Percentiles rank a stretch among this genome's conserved stretches.
phyloP scores from a whole-genome alignment of 768 basidiomycete genomes.

The Polyporus arcularius region DNA sequence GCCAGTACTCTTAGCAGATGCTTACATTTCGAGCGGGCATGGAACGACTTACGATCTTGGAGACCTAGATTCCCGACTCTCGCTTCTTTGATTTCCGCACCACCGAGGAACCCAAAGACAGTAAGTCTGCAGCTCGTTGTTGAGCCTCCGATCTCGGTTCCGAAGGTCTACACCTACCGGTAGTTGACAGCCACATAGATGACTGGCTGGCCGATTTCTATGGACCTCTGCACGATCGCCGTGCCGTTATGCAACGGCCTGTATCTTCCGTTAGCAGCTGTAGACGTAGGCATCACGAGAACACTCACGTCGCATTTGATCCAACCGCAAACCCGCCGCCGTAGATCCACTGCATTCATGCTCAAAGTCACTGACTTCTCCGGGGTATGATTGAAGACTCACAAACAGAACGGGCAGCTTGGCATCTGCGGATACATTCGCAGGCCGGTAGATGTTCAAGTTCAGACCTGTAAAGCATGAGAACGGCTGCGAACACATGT shows the following conservation, averaged over 20 bases:
- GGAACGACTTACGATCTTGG: constrained; percentile 29
- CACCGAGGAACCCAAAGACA: constrained; percentile 27
- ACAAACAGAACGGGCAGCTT: constrained; percentile 13
- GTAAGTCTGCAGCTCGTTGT: background rate
- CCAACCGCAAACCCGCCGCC: constrained; percentile 8
- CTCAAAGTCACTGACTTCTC: background rate
- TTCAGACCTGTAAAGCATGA: background rate
- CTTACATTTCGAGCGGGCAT: too few relatives aligned
- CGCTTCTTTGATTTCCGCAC: constrained; percentile 22
- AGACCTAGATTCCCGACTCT: constrained; percentile 38
- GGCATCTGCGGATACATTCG: background rate
- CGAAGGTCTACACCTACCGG: constrained; percentile 16
- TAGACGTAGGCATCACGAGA: too few relatives aligned
- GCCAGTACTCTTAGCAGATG: background rate
- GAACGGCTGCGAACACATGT: background rate
- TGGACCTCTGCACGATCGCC: constrained; percentile 50
- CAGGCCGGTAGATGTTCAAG: background rate
- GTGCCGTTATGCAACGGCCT: constrained; percentile 33
- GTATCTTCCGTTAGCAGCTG: too few relatives aligned
- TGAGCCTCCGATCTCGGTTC: constrained; percentile 30
- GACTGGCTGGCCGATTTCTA: constrained; percentile 45
- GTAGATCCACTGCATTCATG: constrained; percentile 9
- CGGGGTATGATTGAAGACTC: background rate
- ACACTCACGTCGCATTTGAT: constrained; percentile 2
- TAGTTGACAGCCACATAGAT: constrained; percentile 59